Evolutionary conservation across 2,329 filamentous ascomycete species (phyloP).

Genomic region (Colletotrichum sp.): DNA sequence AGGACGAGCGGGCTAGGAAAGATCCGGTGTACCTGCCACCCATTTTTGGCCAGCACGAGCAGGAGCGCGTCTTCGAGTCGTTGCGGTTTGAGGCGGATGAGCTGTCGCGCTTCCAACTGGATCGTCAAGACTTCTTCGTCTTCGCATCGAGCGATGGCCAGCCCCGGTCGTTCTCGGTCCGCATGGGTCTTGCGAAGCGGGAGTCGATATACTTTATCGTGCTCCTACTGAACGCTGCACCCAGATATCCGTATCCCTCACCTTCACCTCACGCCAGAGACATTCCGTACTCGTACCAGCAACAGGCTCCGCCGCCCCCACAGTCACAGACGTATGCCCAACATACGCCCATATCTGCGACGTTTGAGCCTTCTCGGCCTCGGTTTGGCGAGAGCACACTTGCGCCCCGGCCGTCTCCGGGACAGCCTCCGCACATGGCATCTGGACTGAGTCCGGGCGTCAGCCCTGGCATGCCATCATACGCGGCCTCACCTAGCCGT

Average conservation of each 20-base stretch:
- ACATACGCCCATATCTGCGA: constrained; percentile 49
- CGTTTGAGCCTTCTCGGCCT: constrained; percentile 50
- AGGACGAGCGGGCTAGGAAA: constrained; percentile 61
- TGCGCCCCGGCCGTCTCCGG: constrained; percentile 31
- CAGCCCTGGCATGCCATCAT: constrained; percentile 49
- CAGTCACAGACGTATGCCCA: constrained; percentile 40
- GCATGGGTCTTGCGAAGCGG: constrained; percentile 62
- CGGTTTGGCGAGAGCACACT: constrained; percentile 41
- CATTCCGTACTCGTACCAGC: constrained; percentile 45
- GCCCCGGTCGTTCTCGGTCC: constrained; percentile 52
- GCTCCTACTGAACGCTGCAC: constrained; percentile 44
- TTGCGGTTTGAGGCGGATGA: constrained; percentile 61
- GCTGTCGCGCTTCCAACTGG: constrained; percentile 54
- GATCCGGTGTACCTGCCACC: constrained; percentile 69
- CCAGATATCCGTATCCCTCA: constrained; percentile 46
- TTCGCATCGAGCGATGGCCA: constrained; percentile 60
- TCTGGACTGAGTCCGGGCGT: constrained; percentile 45
- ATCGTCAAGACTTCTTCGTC: constrained; percentile 59
- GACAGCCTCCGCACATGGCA: constrained; percentile 35
- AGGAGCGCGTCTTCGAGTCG: constrained; percentile 58
- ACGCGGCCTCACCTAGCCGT: constrained; percentile 48
- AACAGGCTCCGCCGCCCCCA: constrained; percentile 32
- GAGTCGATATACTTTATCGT: constrained; percentile 69
- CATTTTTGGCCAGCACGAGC: constrained; percentile 60
- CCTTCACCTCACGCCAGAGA: constrained; percentile 51